Conservation (phyloP, 768 basidiomycete species). For the Solioccasus polychromus region DNA sequence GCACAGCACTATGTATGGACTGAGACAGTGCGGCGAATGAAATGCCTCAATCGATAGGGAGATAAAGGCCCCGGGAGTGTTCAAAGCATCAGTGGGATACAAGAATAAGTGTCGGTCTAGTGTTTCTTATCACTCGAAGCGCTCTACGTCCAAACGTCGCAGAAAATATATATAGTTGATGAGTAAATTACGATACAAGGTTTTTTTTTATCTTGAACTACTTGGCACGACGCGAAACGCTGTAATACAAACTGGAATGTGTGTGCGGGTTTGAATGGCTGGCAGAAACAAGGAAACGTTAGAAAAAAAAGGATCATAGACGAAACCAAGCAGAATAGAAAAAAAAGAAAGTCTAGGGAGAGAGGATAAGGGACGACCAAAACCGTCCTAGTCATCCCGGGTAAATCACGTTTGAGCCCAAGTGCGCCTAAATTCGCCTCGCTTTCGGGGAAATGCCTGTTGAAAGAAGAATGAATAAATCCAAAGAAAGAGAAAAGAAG, state of each 20-base stretch:
- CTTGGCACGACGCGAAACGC: conserved; percentile 5
- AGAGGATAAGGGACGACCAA: not conserved
- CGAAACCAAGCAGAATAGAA: conserved; percentile 19
- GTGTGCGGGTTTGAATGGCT: not conserved
- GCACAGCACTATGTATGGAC: no score
- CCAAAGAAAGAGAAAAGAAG: conserved; percentile 12
- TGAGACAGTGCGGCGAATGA: no score
- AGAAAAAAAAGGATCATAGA: conserved; percentile 11
- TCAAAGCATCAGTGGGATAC: no score
- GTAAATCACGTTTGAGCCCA: conserved; percentile 10
- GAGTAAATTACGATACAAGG: conserved; percentile 32
- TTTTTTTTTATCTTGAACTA: conserved; percentile 17
- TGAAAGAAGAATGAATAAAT: conserved; percentile 33
- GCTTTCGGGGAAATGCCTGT: conserved; percentile 28
- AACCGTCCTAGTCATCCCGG: conserved; percentile 3
- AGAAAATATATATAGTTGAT: conserved; percentile 32
- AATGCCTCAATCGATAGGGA: no score
- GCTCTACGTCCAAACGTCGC: no score
- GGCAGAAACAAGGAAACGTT: conserved; percentile 1
- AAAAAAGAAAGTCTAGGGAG: conserved; percentile 7
- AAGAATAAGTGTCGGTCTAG: no score
- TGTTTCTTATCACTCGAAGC: no score
- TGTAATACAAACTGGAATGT: conserved; percentile 16
- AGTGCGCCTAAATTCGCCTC: conserved; percentile 18
- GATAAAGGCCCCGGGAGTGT: no score